Conservation (phyloP, 2,329 filamentous ascomycete species). For the Aurifilum marmelostoma region DNA sequence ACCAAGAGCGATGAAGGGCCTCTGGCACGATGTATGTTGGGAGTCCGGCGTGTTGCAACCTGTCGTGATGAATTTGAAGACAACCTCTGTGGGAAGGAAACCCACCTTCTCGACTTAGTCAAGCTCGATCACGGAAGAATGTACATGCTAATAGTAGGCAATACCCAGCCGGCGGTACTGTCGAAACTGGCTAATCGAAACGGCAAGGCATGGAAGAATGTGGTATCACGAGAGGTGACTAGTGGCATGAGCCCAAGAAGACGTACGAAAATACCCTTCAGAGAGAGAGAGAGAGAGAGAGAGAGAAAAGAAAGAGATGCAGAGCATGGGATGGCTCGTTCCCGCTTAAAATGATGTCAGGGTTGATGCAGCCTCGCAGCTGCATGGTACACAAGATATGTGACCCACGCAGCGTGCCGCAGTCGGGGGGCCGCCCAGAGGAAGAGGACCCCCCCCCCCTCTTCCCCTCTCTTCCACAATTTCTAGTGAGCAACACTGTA, state of each 20-base stretch:
- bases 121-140: constrained; percentile 19
- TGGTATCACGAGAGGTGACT: neutral
- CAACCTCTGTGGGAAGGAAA: constrained; percentile 6
- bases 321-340: neutral
- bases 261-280: neutral
- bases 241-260: neutral
- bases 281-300: too few species aligned
- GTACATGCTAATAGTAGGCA: constrained; percentile 10
- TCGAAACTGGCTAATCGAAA: constrained; percentile 18
- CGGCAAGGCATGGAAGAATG: constrained; percentile 13
- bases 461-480: too few species aligned
- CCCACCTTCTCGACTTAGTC: constrained; percentile 29
- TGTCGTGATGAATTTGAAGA: constrained; percentile 6
- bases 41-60: neutral
- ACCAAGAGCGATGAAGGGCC: neutral
- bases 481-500: neutral
- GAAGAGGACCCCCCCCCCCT: neutral
- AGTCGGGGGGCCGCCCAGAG: neutral
- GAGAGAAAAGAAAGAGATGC: neutral
- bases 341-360: constrained; percentile 14
- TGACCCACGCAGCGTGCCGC: constrained; percentile 5
- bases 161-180: constrained; percentile 19
- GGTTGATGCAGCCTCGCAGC: constrained; percentile 5
- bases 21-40: neutral
- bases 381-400: constrained; percentile 6